Conservation (phyloP, 441 rosid species). For the Populus hybrid region DNA sequence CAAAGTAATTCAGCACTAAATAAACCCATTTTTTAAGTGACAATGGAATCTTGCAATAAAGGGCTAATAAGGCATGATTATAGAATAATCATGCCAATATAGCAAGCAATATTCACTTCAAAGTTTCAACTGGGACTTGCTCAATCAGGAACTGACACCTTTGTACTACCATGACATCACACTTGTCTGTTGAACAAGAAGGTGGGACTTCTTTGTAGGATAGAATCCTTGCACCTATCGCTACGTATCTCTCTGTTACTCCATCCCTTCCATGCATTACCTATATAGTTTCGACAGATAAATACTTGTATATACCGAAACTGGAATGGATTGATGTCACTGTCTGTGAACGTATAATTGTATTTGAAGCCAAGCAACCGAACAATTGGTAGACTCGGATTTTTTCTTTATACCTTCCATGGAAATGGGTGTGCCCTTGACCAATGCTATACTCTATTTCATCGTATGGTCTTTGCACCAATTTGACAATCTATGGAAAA, state of each 20-base stretch:
- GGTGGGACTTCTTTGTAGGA: conserved; percentile 41
- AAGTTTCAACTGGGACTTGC: conserved; percentile 19
- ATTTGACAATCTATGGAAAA: background rate
- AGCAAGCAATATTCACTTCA: conserved; percentile 13
- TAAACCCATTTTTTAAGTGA: background rate
- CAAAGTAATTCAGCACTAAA: conserved; percentile 2
- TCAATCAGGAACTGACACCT: conserved; percentile 3
- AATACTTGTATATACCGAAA: background rate
- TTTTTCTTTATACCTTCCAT: background rate
- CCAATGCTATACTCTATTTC: background rate
- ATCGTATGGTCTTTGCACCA: background rate
- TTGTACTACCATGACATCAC: conserved; percentile 16
- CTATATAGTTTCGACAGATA: conserved; percentile 13
- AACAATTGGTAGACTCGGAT: background rate
- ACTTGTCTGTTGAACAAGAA: background rate
- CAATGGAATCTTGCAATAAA: background rate
- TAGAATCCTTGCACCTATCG: conserved; percentile 69
- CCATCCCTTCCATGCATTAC: conserved; percentile 11
- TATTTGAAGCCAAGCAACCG: conserved; percentile 53
- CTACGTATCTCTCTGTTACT: conserved; percentile 46
- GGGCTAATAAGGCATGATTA: background rate
- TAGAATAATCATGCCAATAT: conserved; percentile 2
- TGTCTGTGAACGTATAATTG: conserved; percentile 29
- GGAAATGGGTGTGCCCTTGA: background rate
- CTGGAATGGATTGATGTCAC: background rate